Conservation (phyloP, 305 asterid species). For the Solanum hybrid region DNA sequence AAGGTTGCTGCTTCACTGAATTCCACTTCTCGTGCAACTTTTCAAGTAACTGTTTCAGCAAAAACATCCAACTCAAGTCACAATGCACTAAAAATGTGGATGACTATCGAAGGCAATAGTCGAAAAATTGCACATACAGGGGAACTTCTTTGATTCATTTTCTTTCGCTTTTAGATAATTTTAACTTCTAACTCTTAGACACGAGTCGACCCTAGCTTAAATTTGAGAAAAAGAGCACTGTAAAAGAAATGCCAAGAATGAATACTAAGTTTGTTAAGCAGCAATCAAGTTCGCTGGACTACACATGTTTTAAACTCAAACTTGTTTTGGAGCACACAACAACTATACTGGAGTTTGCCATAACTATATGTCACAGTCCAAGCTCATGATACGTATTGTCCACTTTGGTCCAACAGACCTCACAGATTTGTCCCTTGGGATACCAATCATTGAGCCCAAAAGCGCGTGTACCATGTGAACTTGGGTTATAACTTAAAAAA, state of each 20-base stretch:
- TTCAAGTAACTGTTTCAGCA: constrained; percentile 42
- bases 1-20: constrained; percentile 47
- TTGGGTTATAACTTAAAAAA: not conserved
- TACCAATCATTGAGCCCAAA: not conserved
- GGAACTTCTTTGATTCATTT: not conserved
- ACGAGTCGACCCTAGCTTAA: not conserved
- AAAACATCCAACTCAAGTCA: not conserved
- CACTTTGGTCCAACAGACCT: not conserved
- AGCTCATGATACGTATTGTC: not conserved
- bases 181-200: not conserved
- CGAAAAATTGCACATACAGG: not conserved
- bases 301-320: not conserved
- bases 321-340: not conserved
- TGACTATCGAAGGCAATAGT: not conserved
- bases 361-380: not conserved
- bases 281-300: not conserved
- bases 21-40: constrained; percentile 66
- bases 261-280: not conserved
- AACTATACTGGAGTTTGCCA: not conserved
- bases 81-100: not conserved
- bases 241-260: not conserved
- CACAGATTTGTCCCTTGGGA: not conserved
- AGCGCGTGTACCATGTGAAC: not conserved
- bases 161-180: not conserved
- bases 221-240: not conserved